Conservation (phyloP, 2,329 filamentous ascomycete species). For the Dactylellina leptospora region DNA sequence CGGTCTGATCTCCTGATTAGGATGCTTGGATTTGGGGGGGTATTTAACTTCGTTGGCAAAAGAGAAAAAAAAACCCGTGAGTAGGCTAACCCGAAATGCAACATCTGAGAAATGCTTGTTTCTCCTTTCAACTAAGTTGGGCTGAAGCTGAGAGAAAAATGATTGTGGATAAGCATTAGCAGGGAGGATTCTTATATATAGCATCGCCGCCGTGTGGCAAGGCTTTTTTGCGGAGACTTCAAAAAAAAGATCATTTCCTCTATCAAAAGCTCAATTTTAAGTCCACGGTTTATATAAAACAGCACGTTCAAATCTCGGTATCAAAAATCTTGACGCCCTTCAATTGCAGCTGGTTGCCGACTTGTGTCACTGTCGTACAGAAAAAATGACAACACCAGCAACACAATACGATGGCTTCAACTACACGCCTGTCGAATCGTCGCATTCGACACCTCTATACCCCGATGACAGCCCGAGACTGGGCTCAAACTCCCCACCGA, state of each 20-base stretch:
- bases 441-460: constrained; percentile 27
- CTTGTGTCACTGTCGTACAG: background rate
- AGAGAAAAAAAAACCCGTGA: too few relatives aligned
- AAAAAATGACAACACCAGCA: constrained; percentile 45
- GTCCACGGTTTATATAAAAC: too few relatives aligned
- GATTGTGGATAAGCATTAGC: too few relatives aligned
- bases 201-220: too few relatives aligned
- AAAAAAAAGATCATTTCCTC: too few relatives aligned
- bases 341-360: constrained; percentile 4
- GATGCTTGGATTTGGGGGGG: background rate
- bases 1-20: constrained; percentile 1
- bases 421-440: constrained; percentile 16
- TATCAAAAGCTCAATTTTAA: too few relatives aligned
- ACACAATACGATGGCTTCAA: constrained; percentile 30
- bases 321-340: background rate
- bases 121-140: constrained; percentile 1
- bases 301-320: background rate
- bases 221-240: too few relatives aligned
- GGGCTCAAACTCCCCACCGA: constrained; percentile 4
- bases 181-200: too few relatives aligned
- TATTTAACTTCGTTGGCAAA: too few relatives aligned
- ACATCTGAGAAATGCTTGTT: constrained; percentile 5
- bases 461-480: background rate
- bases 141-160: constrained; percentile 33
- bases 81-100: too few relatives aligned